phyloP scores from a whole-genome alignment of 2,329 filamentous ascomycete genomes.

The Alternaria metachromatica region DNA sequence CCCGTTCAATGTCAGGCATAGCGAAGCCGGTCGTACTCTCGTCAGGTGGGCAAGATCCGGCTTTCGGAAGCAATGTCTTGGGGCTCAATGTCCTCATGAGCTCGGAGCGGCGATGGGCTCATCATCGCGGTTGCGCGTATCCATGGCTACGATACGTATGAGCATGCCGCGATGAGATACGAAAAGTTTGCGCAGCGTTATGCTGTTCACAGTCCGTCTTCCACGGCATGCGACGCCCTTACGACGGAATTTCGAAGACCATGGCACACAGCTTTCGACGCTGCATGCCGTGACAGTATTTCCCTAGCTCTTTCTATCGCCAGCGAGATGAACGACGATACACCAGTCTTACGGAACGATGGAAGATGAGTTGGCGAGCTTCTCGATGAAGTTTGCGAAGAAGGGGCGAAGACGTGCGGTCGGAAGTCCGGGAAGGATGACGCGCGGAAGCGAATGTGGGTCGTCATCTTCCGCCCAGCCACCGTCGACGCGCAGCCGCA shows the following conservation, averaged over 20 bases:
- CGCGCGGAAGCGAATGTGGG: constrained; percentile 2
- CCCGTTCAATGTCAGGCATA: background rate
- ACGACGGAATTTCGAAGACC: background rate
- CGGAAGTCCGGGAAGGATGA: constrained; percentile 3
- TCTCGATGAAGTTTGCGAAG: background rate
- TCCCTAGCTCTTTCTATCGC: background rate
- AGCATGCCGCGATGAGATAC: background rate
- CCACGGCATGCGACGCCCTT: background rate
- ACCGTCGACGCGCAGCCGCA: background rate
- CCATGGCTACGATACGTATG: fast-evolving
- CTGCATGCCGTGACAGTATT: background rate
- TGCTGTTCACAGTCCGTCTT: background rate
- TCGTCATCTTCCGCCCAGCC: background rate
- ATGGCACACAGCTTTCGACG: background rate
- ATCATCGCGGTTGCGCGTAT: background rate
- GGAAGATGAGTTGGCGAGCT: background rate
- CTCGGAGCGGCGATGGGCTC: background rate
- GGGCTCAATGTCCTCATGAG: background rate
- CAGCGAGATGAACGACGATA: background rate
- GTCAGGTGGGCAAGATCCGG: background rate
- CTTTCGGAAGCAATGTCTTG: background rate
- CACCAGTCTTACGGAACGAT: background rate
- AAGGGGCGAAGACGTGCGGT: background rate
- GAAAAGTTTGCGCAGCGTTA: background rate
- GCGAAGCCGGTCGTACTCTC: background rate